A percentile compares a stretch with the other conserved stretches of the same genome.
These are phyloP conservation scores for Protomyces lactucae-debilis DNA, from an alignment of 1,139 yeast species.

Conservation along the genomic window DNA sequence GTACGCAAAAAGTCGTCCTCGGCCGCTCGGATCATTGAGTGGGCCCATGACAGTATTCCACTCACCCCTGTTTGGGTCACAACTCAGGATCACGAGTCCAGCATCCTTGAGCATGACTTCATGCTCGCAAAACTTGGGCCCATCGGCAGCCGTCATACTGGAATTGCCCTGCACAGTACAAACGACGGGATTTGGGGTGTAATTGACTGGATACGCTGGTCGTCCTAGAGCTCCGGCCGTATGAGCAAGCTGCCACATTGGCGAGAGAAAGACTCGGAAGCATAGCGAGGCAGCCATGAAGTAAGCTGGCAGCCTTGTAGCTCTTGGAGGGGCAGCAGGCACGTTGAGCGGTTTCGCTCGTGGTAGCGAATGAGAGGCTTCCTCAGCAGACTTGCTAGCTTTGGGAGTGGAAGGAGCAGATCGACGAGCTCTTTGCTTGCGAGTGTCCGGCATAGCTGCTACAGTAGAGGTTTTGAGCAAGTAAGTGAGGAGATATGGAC, in stretches of 20 bases:
- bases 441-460: not conserved
- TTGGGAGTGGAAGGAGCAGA: not conserved
- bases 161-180: conserved; percentile 9
- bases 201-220: conserved; percentile 7
- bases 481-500: no score
- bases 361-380: not conserved
- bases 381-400: not conserved
- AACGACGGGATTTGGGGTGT: conserved; percentile 3
- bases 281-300: conserved; percentile 7
- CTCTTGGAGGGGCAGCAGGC: not conserved
- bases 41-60: conserved; percentile 25
- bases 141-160: not conserved
- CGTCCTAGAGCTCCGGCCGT: conserved; percentile 8
- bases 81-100: conserved; percentile 9
- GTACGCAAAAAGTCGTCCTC: conserved; percentile 6
- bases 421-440: not conserved
- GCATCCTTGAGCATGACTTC: conserved; percentile 9
- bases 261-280: conserved; percentile 2
- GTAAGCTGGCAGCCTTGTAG: conserved; percentile 2
- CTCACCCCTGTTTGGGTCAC: conserved; percentile 17
- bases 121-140: conserved; percentile 19
- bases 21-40: conserved; percentile 2
- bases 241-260: not conserved
- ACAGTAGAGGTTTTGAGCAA: no score
- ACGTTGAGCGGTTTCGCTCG: not conserved